Evolutionary conservation across 768 basidiomycete genomes (phyloP).

Genomic region (Lactarius akahatsu): DNA sequence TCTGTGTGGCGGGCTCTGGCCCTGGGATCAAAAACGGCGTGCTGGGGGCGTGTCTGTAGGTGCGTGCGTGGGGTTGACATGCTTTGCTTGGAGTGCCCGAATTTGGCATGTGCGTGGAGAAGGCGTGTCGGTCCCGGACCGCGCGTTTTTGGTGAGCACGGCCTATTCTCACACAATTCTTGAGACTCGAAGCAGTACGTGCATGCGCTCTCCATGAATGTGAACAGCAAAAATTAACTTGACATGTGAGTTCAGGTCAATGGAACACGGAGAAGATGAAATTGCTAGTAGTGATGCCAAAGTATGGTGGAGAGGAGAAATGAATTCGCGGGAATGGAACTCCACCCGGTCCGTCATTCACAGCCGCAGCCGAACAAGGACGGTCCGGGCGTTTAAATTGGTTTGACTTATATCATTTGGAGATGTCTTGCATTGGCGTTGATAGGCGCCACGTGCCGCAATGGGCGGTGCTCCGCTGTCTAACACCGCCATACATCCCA

Average conservation of each 20-base stretch:
- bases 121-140: constrained; percentile 11
- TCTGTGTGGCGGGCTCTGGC: neutral
- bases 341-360: constrained; percentile 21
- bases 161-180: neutral
- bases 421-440: neutral
- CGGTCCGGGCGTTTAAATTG: constrained; percentile 4
- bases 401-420: constrained; percentile 7
- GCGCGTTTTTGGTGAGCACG: neutral
- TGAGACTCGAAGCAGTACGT: neutral
- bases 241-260: neutral
- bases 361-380: constrained; percentile 21
- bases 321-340: neutral
- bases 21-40: neutral
- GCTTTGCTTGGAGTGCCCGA: neutral
- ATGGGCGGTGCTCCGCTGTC: constrained; percentile 12
- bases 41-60: constrained; percentile 1
- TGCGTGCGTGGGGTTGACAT: constrained; percentile 1
- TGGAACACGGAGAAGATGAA: neutral
- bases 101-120: constrained; percentile 7
- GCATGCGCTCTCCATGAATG: neutral
- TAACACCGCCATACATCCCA: constrained; percentile 11
- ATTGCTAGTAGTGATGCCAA: neutral
- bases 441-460: constrained; percentile 16
- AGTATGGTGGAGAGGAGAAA: neutral
- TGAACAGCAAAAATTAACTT: neutral